A percentile compares a stretch with the other conserved stretches of the same genome.
phyloP scores from a whole-genome alignment of 352 stramenopile species.

The Halophytophthora batemanensis region DNA sequence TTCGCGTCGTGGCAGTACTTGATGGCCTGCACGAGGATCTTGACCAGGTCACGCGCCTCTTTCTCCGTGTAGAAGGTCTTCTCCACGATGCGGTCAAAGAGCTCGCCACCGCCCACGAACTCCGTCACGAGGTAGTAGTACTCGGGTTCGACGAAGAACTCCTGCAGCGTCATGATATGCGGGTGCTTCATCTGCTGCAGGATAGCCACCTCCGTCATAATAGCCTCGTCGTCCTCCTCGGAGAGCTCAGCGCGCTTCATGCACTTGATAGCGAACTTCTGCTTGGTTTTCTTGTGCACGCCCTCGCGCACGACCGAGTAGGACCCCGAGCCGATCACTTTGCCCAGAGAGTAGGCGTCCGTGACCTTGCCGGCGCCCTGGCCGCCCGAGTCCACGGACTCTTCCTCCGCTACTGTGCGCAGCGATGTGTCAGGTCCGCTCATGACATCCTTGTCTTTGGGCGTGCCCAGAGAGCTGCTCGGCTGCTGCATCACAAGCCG shows the following conservation, averaged over 20 bases:
- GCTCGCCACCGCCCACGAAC: slow-evolving; percentile 81
- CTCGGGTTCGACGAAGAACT: slow-evolving; percentile 88
- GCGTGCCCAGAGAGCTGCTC: slow-evolving; percentile 16
- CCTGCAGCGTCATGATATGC: slow-evolving; percentile 89
- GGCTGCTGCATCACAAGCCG: background rate
- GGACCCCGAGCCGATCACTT: slow-evolving; percentile 85
- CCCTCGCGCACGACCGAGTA: slow-evolving; percentile 88
- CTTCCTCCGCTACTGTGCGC: slow-evolving; percentile 16
- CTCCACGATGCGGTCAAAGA: slow-evolving; percentile 89
- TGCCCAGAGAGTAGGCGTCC: slow-evolving; percentile 69
- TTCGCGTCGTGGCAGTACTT: slow-evolving; percentile 87
- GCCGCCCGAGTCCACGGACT: slow-evolving; percentile 16
- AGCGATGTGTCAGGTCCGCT: slow-evolving; percentile 3
- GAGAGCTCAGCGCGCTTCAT: slow-evolving; percentile 78
- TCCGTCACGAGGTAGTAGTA: slow-evolving; percentile 90
- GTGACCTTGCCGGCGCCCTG: slow-evolving; percentile 50
- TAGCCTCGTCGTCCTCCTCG: slow-evolving; percentile 74
- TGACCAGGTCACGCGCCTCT: slow-evolving; percentile 80
- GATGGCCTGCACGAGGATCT: slow-evolving; percentile 75
- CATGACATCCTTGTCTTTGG: slow-evolving; percentile 17
- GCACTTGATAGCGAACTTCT: slow-evolving; percentile 89
- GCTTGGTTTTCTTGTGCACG: slow-evolving; percentile 73
- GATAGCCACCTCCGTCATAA: slow-evolving; percentile 76
- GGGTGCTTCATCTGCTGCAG: slow-evolving; percentile 84
- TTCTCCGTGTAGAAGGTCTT: slow-evolving; percentile 87